A percentile compares a stretch with the other conserved stretches of the same genome.
Conservation (phyloP, 2,329 filamentous ascomycete species). For the Aureobasidium sp. region DNA sequence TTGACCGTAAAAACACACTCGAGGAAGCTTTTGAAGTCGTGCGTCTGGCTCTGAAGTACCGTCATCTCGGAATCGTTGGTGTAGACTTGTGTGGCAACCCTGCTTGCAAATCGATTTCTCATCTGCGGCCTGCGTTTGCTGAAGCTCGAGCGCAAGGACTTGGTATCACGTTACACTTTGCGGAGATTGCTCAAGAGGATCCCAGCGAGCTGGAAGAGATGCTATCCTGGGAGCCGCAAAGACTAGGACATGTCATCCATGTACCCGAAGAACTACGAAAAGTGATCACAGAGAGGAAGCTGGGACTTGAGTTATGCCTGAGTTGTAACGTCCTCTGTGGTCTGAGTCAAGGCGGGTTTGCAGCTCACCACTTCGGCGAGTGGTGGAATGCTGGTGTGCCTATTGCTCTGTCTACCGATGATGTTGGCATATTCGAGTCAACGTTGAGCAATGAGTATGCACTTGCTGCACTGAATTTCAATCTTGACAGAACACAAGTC, state of each 20-base stretch:
- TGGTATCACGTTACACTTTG: slow-evolving; percentile 68
- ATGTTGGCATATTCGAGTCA: slow-evolving; percentile 74
- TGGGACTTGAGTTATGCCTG: slow-evolving; percentile 69
- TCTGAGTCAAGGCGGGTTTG: slow-evolving; percentile 57
- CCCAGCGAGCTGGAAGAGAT: slow-evolving; percentile 55
- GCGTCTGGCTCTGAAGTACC: slow-evolving; percentile 51
- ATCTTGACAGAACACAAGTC: slow-evolving; percentile 41
- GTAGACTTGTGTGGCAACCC: slow-evolving; percentile 76
- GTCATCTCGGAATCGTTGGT: slow-evolving; percentile 53
- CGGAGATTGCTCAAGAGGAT: slow-evolving; percentile 54
- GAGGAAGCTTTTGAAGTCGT: slow-evolving; percentile 56
- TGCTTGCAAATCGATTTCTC: slow-evolving; percentile 49
- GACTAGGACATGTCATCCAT: slow-evolving; percentile 67
- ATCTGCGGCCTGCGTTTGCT: slow-evolving; percentile 52
- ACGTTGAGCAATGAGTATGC: slow-evolving; percentile 68
- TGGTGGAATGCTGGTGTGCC: slow-evolving; percentile 54
- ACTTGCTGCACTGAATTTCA: slow-evolving; percentile 63
- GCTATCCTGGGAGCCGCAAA: slow-evolving; percentile 56
- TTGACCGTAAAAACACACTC: slow-evolving; percentile 58
- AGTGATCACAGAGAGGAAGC: slow-evolving; percentile 22
- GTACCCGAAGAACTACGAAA: neutral
- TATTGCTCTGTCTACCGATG: slow-evolving; percentile 69
- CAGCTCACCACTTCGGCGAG: slow-evolving; percentile 68
- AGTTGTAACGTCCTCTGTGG: slow-evolving; percentile 73
- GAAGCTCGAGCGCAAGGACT: slow-evolving; percentile 49